Percentiles rank a stretch among this genome's conserved stretches.
Conservation (phyloP, 352 stramenopile genomes). For the Peronospora farinosa region DNA sequence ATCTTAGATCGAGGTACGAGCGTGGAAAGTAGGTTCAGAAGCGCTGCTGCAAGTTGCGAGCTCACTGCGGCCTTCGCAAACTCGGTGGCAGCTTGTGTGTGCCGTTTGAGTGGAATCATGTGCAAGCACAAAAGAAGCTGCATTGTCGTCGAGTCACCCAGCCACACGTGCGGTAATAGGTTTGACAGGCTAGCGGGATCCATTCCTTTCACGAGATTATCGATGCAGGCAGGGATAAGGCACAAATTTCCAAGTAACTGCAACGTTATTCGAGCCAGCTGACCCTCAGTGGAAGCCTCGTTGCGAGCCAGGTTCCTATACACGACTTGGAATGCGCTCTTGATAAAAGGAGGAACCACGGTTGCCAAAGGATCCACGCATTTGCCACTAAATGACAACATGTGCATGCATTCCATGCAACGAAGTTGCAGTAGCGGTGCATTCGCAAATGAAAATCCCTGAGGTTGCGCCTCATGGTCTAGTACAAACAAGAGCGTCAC, state of each 20-base stretch:
- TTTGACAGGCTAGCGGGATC: constrained; percentile 63
- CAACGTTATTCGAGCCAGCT: constrained; percentile 70
- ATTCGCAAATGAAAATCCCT: constrained; percentile 70
- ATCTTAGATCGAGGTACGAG: constrained; percentile 77
- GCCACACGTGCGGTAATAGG: constrained; percentile 69
- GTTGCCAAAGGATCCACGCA: constrained; percentile 71
- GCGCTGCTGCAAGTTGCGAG: constrained; percentile 62
- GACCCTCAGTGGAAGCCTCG: constrained; percentile 74
- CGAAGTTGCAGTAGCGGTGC: constrained; percentile 71
- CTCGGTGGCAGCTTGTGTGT: constrained; percentile 78
- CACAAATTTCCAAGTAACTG: constrained; percentile 83
- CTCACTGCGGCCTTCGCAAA: constrained; percentile 79
- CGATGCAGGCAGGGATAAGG: constrained; percentile 78
- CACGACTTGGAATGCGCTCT: constrained; percentile 77
- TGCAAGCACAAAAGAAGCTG: constrained; percentile 80
- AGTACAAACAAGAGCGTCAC: constrained; percentile 67
- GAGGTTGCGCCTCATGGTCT: constrained; percentile 75
- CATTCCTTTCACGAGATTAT: constrained; percentile 86
- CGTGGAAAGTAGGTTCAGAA: constrained; percentile 80
- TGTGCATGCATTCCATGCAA: constrained; percentile 84
- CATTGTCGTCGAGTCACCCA: constrained; percentile 73
- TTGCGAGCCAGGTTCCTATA: constrained; percentile 77
- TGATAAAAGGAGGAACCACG: constrained; percentile 76
- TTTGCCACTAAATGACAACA: constrained; percentile 82
- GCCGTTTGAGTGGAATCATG: constrained; percentile 84